A percentile compares a stretch with the other conserved stretches of the same genome.
These are phyloP conservation scores for Rutstroemia sp. DNA, from an alignment of 2,329 filamentous ascomycete genomes.

Conservation along the genomic window DNA sequence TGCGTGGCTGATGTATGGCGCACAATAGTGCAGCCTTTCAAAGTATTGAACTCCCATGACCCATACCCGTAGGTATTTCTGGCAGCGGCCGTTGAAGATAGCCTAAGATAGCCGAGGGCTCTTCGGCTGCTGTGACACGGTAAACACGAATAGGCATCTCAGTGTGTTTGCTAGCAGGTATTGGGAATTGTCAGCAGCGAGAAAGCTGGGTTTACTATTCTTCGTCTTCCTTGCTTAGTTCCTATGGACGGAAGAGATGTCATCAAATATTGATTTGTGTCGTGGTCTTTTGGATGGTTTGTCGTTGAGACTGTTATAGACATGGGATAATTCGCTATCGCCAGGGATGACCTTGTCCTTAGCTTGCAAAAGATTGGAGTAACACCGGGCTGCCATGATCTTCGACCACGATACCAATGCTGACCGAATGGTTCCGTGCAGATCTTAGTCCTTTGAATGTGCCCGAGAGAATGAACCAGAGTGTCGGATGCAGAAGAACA, in stretches of 20 bases:
- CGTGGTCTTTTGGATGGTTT: not conserved
- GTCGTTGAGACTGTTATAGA: not conserved
- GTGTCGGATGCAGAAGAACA: conserved; percentile 13
- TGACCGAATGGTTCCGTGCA: conserved; percentile 1
- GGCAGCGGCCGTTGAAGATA: not conserved
- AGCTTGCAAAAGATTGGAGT: not conserved
- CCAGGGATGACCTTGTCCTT: conserved; percentile 2
- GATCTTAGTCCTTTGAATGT: not conserved
- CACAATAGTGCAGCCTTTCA: conserved; percentile 11
- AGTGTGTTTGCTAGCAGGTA: no score
- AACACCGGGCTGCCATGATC: conserved; percentile 15
- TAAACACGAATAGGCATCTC: not conserved
- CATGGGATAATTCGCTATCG: conserved; percentile 12
- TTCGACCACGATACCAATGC: conserved; percentile 10
- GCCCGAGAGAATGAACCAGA: conserved; percentile 13
- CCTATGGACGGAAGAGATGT: not conserved
- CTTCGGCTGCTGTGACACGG: not conserved
- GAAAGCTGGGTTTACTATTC: not conserved
- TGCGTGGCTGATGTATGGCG: conserved; percentile 6
- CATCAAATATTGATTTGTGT: not conserved
- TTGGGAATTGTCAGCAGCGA: no score
- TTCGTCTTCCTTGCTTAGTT: not conserved
- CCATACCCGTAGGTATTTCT: conserved; percentile 3
- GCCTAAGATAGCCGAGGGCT: not conserved
- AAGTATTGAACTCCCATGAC: conserved; percentile 7